Percentiles rank a stretch among this genome's conserved stretches.
These are phyloP conservation scores for Eragrostis nindensis DNA, from an alignment of 176 grass and related monocot species.

Conservation along the genomic window DNA sequence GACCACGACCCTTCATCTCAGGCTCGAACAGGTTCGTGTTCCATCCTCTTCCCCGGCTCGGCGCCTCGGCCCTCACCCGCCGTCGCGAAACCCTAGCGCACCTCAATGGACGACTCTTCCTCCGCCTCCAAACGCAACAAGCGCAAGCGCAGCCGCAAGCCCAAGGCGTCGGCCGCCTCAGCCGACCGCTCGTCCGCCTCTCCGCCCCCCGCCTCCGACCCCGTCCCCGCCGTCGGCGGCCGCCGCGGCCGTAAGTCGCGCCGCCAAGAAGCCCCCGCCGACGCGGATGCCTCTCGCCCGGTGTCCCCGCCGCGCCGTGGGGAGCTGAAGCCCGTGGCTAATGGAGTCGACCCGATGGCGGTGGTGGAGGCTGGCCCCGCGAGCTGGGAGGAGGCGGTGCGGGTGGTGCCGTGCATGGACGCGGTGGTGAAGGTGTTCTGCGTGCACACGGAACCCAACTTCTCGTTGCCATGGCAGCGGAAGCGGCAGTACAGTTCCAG, in stretches of 20 bases:
- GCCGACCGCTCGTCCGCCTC: conserved; percentile 35
- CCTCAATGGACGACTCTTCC: conserved; percentile 47
- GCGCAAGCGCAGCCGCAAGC: conserved; percentile 62
- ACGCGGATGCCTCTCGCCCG: conserved; percentile 30
- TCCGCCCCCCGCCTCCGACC: background rate
- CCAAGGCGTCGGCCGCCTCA: conserved; percentile 36
- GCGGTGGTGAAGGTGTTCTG: conserved; percentile 99
- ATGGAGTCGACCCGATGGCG: conserved; percentile 36
- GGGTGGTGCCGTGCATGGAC: conserved; percentile 87
- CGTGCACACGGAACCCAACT: conserved; percentile 93
- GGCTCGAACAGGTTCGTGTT: conserved; percentile 6
- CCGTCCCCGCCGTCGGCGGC: conserved; percentile 14
- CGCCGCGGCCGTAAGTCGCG: conserved; percentile 54
- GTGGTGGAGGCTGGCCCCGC: conserved; percentile 30
- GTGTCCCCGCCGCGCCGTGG: conserved; percentile 32
- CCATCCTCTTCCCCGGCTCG: background rate
- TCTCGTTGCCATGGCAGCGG: conserved; percentile 91
- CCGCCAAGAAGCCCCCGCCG: conserved; percentile 39
- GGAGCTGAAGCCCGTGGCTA: conserved; percentile 35
- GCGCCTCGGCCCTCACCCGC: conserved; percentile 15
- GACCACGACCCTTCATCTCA: background rate
- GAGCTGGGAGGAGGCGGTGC: conserved; percentile 71
- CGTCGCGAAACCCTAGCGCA: conserved; percentile 49
- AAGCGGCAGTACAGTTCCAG: conserved; percentile 95
- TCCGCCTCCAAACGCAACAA: conserved; percentile 55